Percentiles rank a stretch among this genome's conserved stretches.
These are phyloP conservation scores for Ascosphaera aggregata DNA, from an alignment of 2,329 filamentous ascomycete species.

Conservation along the genomic window DNA sequence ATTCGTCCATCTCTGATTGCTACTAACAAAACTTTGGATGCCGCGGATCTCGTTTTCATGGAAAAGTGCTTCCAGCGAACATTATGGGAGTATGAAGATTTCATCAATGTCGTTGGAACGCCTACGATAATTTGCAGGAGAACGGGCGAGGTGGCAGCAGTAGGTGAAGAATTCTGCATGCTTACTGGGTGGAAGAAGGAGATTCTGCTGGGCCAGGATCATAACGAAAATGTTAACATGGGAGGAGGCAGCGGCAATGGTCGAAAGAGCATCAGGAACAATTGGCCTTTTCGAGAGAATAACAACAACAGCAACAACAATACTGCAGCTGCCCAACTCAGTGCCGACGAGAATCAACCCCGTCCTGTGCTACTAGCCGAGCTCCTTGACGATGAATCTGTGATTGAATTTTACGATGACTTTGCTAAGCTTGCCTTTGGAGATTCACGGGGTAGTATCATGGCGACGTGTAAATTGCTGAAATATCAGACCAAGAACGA, in stretches of 20 bases:
- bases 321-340: conserved; percentile 13
- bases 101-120: conserved; percentile 67
- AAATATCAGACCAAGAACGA: conserved; percentile 65
- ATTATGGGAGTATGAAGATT: conserved; percentile 79
- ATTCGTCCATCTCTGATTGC: conserved; percentile 87
- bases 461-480: conserved; percentile 60
- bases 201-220: conserved; percentile 63
- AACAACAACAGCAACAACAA: no score
- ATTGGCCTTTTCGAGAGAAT: neutral
- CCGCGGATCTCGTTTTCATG: conserved; percentile 86
- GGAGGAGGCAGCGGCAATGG: conserved; percentile 20
- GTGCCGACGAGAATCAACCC: conserved; percentile 23
- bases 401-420: conserved; percentile 88
- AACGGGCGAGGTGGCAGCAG: conserved; percentile 82
- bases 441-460: conserved; percentile 66
- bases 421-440: conserved; percentile 84
- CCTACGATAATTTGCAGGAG: conserved; percentile 81
- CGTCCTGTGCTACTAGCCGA: conserved; percentile 82
- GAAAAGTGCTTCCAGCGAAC: conserved; percentile 92
- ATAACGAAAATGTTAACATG: conserved; percentile 69
- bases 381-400: conserved; percentile 76
- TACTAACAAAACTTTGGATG: conserved; percentile 68
- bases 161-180: conserved; percentile 92
- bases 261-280: neutral
- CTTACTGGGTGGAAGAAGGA: conserved; percentile 87